Conservation (phyloP, 2,329 filamentous ascomycete genomes). For the Trichoderma sp. region DNA sequence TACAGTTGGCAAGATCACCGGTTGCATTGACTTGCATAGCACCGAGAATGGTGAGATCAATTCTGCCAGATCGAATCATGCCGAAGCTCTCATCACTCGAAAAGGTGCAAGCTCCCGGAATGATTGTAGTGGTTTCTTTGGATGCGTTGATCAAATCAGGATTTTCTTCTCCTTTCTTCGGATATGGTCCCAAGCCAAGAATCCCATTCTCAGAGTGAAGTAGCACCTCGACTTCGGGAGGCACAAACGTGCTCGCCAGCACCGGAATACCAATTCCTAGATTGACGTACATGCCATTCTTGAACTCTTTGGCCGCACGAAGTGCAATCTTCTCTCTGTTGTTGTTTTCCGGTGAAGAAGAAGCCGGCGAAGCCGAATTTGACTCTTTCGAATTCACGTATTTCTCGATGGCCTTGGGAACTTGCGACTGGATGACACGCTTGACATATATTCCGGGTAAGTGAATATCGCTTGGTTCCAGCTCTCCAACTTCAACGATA, state of each 20-base stretch:
- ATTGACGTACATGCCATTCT: constrained; percentile 95
- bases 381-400: constrained; percentile 75
- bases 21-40: constrained; percentile 85
- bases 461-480: constrained; percentile 81
- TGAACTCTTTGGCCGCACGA: constrained; percentile 86
- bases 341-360: constrained; percentile 49
- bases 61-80: constrained; percentile 87
- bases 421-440: constrained; percentile 80
- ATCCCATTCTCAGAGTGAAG: constrained; percentile 83
- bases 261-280: constrained; percentile 93
- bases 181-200: constrained; percentile 73
- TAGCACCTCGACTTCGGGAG: constrained; percentile 76
- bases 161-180: constrained; percentile 75
- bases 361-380: constrained; percentile 58
- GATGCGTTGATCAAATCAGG: constrained; percentile 90
- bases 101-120: constrained; percentile 77
- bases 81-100: constrained; percentile 89
- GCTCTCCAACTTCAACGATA: constrained; percentile 87
- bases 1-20: constrained; percentile 82
- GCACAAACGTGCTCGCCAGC: constrained; percentile 83
- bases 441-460: constrained; percentile 91
- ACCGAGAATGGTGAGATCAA: constrained; percentile 85
- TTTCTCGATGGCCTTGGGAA: constrained; percentile 83
- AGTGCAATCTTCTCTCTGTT: constrained; percentile 86
- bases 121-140: constrained; percentile 88